phyloP scores from a whole-genome alignment of 2,329 filamentous ascomycete genomes.

The Penicillium sp. region DNA sequence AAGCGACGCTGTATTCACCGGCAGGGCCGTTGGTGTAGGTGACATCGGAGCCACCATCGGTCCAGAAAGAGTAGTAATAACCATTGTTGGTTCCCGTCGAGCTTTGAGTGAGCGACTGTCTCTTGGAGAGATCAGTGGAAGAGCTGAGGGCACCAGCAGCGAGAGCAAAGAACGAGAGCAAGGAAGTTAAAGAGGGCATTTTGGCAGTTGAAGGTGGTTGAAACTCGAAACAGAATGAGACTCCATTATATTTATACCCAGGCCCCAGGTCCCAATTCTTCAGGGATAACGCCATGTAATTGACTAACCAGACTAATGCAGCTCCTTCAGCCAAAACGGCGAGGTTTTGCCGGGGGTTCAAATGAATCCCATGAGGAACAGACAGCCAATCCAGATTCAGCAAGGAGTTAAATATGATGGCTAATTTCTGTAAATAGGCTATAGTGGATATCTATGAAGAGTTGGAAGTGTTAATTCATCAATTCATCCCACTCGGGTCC shows the following conservation, averaged over 20 bases:
- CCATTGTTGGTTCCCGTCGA: conserved; percentile 44
- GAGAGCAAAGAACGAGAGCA: conserved; percentile 1
- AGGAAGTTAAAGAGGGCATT: conserved; percentile 2
- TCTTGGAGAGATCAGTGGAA: background rate
- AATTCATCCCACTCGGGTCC: no score
- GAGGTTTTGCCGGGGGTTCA: conserved; percentile 1
- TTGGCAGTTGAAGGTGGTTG: no score
- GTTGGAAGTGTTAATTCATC: no score
- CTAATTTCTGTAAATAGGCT: no score
- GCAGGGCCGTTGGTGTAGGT: conserved; percentile 51
- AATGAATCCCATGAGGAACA: no score
- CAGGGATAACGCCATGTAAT: background rate
- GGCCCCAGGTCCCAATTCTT: background rate
- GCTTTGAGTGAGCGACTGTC: conserved; percentile 24
- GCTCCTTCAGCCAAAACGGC: conserved; percentile 2
- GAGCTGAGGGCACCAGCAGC: background rate
- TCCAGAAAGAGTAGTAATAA: conserved; percentile 57
- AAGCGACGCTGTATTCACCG: conserved; percentile 35
- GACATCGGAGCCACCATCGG: conserved; percentile 49
- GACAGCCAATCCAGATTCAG: no score
- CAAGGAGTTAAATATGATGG: no score
- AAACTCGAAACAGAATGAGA: no score
- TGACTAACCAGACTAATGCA: background rate
- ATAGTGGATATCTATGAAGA: no score
- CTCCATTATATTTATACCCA: conserved; percentile 19